Base-by-base conservation (phyloP, 2,329 filamentous ascomycete species). In the Hypoxylon rubiginosum region DNA sequence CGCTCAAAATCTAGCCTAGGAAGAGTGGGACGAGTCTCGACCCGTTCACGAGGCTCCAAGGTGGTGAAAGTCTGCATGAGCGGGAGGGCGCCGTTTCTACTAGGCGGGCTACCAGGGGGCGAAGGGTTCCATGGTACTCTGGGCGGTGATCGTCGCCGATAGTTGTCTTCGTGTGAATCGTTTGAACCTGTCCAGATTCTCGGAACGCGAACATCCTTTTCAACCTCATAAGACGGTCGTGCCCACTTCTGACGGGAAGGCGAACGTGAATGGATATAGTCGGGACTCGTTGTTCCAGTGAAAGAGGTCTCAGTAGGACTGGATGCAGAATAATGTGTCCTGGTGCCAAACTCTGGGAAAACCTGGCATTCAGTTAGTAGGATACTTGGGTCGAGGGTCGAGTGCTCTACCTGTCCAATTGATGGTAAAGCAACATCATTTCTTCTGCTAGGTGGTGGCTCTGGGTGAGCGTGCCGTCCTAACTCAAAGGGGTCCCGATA, bases 201-300 rank as follows among this genome's bases (percentile, higher is more conserved):
- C 28, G 85, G 84, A 13, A 86, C 77, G 45, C 82, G 82, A 67
- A 41, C 64, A 28, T 82, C 81, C 32, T 72, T 73, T 26, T 82
- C 80, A 19, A 79, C 76, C 3, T 84, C 83, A 55, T 78, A 74
- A 1, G 82, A 83, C 7, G 81, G 68, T 17, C 83, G 80, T 68
- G 82, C 82, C 64, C 84, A 81, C 77, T 86, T 87, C 72, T 76
- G 79, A n/a, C 76, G 74, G 65, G 72, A 81, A 26, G 85, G 81
- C 30, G 85, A 86, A 74, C 85, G 80, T 28, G 85, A 86, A 74
- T 85, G 80, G 11, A 82, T 73, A 68, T 87, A 87, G 60, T 85
- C 81, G 9, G 84, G 80, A 3, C 82, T 80, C 43, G 79, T 80
- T 63, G 75, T 67, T 57, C 72, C 76, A 58, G 68, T 45, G 46